phyloP scores from a whole-genome alignment of 2,329 filamentous ascomycete genomes.

The Pseudopithomyces chartarum region DNA sequence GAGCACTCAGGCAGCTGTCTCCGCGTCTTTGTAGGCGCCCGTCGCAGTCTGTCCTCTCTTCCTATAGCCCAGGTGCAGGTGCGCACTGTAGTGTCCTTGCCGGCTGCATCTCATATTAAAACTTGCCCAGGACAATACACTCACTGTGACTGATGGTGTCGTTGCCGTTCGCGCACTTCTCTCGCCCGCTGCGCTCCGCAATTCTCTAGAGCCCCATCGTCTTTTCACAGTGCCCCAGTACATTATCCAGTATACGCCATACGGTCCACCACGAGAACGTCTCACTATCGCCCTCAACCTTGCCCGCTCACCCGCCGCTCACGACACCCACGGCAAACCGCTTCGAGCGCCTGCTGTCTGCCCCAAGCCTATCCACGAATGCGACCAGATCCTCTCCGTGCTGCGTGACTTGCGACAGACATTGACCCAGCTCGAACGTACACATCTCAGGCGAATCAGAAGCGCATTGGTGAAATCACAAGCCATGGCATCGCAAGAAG shows the following conservation, averaged over 20 bases:
- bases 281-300: constrained; percentile 28
- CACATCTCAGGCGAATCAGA: constrained; percentile 18
- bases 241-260: constrained; percentile 30
- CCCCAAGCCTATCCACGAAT: constrained; percentile 11
- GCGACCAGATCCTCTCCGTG: constrained; percentile 7
- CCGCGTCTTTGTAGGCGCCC: constrained; percentile 26
- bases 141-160: constrained; percentile 36
- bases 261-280: constrained; percentile 27
- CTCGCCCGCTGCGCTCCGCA: constrained; percentile 12
- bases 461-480: constrained; percentile 3
- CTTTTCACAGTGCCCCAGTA: constrained; percentile 28
- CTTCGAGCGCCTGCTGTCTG: not conserved
- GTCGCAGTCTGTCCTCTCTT: constrained; percentile 15
- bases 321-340: not conserved
- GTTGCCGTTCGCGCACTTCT: constrained; percentile 24
- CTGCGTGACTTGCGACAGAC: constrained; percentile 18
- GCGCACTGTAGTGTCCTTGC: constrained; percentile 4
- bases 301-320: constrained; percentile 17
- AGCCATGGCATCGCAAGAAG: constrained; percentile 11
- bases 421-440: constrained; percentile 18
- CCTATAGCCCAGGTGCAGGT: constrained; percentile 35
- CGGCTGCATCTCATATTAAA: not conserved
- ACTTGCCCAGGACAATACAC: constrained; percentile 18
- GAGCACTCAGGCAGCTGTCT: constrained; percentile 43
- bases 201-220: not conserved